phyloP scores from a whole-genome alignment of 2,329 filamentous ascomycete genomes.

The Niveomyces coronatus region DNA sequence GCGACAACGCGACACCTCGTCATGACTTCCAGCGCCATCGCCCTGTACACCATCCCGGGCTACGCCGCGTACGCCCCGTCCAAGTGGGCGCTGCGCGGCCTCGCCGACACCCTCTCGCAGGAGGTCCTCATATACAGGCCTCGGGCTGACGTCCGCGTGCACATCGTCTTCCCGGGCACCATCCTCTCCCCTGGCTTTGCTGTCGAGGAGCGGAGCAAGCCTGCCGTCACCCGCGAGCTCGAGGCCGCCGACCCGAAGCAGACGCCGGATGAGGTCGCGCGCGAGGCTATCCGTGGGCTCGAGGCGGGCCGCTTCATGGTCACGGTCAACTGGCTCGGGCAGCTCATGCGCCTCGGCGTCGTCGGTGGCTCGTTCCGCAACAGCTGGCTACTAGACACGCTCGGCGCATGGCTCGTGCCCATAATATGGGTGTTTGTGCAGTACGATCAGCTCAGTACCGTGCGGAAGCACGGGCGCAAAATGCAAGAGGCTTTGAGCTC shows the following conservation, averaged over 20 bases:
- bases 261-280: conserved; percentile 68
- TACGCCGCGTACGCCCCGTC: conserved; percentile 76
- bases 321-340: conserved; percentile 62
- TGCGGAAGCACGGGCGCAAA: conserved; percentile 44
- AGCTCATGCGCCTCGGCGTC: conserved; percentile 55
- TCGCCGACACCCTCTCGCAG: conserved; percentile 74
- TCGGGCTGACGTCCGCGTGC: conserved; percentile 68
- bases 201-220: conserved; percentile 69
- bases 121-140: conserved; percentile 83
- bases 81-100: conserved; percentile 73
- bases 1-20: conserved; percentile 84
- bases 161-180: conserved; percentile 74
- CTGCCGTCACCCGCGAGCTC: conserved; percentile 64
- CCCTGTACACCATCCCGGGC: conserved; percentile 68
- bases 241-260: conserved; percentile 77
- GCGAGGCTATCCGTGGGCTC: conserved; percentile 57
- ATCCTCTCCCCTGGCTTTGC: conserved; percentile 69
- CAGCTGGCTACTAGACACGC: conserved; percentile 48
- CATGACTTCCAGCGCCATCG: conserved; percentile 70
- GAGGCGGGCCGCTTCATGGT: conserved; percentile 75
- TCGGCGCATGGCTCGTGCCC: conserved; percentile 42
- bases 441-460: conserved; percentile 45
- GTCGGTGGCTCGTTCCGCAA: conserved; percentile 48
- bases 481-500: conserved; percentile 48
- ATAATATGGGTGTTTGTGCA: conserved; percentile 50